Base-by-base conservation (phyloP, 129 eudicot genomes). In the Apium graveolens region DNA sequence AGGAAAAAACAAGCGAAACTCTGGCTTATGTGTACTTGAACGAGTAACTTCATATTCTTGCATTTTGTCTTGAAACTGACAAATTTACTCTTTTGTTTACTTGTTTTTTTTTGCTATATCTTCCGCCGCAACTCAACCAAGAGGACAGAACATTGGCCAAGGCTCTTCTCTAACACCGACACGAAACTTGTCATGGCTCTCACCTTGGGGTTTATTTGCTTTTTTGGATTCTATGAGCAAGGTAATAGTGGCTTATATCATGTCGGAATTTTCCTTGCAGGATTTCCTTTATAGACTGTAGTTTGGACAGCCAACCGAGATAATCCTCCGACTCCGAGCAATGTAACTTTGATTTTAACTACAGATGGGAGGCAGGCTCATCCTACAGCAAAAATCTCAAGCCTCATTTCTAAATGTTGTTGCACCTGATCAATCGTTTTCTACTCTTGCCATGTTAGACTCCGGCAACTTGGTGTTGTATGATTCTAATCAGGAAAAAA, bases 371-470 rank as follows among this genome's bases (percentile, higher is more conserved):
- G 84, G 80, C 83, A 73, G 84, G 80, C 83, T 85, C 8, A 42
- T 81, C 3, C 41, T 81, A 13, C 79, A 65, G n/a, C 81, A 79
- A 24, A 63, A 48, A 69, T 27, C 35, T 60, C 68, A 60, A 60
- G 32, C 68, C 27, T 80, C 70, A 69, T 70, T 75, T 1, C 53
- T 41, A 49, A 21, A 29, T 26, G 70, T 89, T 42, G 82, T 55
- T 31, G 4, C 5, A 29, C 29, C 46, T 39, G 5, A 68, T 3
- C 41, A 35, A 14, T 46, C 82, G 29, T 70, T 84, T 60, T 74
- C 76, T 42, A 16, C 70, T 12, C 87, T 89, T 45, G 83, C 90
- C 66, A 86, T 89, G 90, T 80, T 71, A 18, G 88, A 89, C 69
- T 38, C 78, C 0, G 80, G 76, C 39, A 85, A 85, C 69, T 85